These are phyloP conservation scores for Cryptosporidium muris DNA, from an alignment of 169 alveolate species.

Conservation along the genomic window DNA sequence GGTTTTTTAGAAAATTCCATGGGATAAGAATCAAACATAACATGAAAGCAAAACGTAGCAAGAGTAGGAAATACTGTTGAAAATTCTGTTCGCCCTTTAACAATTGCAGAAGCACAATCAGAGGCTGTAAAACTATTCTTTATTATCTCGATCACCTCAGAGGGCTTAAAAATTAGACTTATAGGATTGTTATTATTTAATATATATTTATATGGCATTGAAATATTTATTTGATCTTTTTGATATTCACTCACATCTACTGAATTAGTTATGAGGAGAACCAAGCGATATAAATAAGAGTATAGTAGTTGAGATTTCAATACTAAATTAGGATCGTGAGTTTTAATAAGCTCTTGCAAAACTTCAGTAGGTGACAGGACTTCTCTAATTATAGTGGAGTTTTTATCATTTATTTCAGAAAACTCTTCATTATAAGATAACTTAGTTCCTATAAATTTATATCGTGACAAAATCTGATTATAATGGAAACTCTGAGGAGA, in stretches of 20 bases:
- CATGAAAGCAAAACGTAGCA: constrained; percentile 15
- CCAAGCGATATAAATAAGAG: constrained; percentile 27
- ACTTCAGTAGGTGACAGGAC: constrained; percentile 26
- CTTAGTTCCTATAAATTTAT: constrained; percentile 14
- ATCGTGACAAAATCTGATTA: constrained; percentile 30
- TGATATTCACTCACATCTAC: background rate
- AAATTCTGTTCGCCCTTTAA: constrained; percentile 4
- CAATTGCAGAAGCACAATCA: constrained; percentile 25
- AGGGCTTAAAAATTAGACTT: constrained; percentile 8
- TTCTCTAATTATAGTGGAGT: background rate
- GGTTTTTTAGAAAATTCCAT: constrained; percentile 48
- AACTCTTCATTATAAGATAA: background rate
- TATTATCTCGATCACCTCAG: constrained; percentile 10
- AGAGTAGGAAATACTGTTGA: constrained; percentile 14
- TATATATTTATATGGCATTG: constrained; percentile 29
- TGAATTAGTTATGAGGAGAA: background rate
- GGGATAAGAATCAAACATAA: constrained; percentile 30
- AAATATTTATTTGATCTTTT: constrained; percentile 3
- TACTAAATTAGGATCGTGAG: constrained; percentile 21
- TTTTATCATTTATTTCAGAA: background rate
- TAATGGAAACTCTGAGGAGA: constrained; percentile 6
- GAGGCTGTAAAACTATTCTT: constrained; percentile 12
- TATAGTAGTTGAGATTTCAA: constrained; percentile 33
- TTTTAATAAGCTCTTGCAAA: constrained; percentile 1
- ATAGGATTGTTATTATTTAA: background rate